Evolutionary conservation across 78 protist genomes (phyloP).

Genomic region (Tieghemostelium lacteum): DNA sequence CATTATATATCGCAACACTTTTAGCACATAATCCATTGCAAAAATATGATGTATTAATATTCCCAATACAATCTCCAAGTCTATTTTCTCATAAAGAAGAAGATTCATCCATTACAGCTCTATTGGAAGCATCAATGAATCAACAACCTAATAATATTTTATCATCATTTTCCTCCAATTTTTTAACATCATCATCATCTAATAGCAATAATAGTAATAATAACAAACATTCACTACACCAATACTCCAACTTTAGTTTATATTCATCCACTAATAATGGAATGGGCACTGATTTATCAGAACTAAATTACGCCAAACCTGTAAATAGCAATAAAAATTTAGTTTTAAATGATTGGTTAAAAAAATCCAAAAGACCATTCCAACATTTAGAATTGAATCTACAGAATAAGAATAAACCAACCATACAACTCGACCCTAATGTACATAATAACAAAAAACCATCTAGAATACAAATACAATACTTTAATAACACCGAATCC

Average conservation of each 20-base stretch:
- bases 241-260: neutral
- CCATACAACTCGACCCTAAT: no score
- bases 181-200: neutral
- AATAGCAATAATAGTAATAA: neutral
- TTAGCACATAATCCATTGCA: constrained; percentile 25
- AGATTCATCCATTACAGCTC: neutral
- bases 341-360: constrained; percentile 64
- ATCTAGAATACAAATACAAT: no score
- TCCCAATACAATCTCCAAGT: constrained; percentile 46
- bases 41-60: constrained; percentile 33
- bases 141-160: neutral
- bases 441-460: no score
- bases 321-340: neutral
- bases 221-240: neutral
- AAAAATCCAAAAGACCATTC: constrained; percentile 30
- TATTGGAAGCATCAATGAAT: neutral
- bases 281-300: no score
- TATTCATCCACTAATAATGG: neutral
- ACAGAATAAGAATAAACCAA: no score
- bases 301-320: neutral
- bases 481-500: no score
- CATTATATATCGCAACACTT: constrained; percentile 11
- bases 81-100: neutral
- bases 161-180: constrained; percentile 5
- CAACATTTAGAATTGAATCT: no score